Evolutionary conservation across 2,329 filamentous ascomycete genomes (phyloP), one percentile per base, ranked within the genome.

Genomic region (Pseudogymnoascus sp.): DNA sequence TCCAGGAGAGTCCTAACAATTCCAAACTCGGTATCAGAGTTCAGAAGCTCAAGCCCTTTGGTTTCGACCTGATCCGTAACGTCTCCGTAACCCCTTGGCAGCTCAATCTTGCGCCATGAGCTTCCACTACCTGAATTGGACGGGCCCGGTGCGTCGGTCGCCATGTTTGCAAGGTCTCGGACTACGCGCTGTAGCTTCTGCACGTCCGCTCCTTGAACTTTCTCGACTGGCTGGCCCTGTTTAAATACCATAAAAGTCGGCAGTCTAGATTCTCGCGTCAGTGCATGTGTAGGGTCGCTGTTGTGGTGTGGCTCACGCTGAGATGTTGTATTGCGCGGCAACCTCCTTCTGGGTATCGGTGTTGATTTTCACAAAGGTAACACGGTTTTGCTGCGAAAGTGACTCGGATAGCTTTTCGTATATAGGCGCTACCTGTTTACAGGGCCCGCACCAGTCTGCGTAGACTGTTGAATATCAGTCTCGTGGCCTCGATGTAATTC

Each of bases 191-290:
- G 83, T 13, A 97, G 82, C 68, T 85, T 84, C 60, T 78, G 74
- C 12, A 83, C 80, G 71, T 96, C 83, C 56, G 89, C 89, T 45
- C 91, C 92, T 70, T 82, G 79, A 62, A 94, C 82, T 67, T 83
- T 86, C 58, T 87, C 81, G 52, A 83, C 80, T 60, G 84, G 76
- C 64, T 83, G 78, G 66, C 85, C 86, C 69, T 87, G 81, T 67
- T 87, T 86, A 77, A 90, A 95, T 68, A 96, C 81, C 69, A 97
- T 82, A 73, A 97, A 96, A n/a, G 92, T 95, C 7, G 94, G 94
- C 70, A 92, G 81, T 23, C 80, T 82, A 58, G 4, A 33, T 52
- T 33, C 26, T 6, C 15, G n/a, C 15, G 45, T 52, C 45, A 52
- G 18, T 30, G 8, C 3, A 19, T 61, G 55, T 61, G 12, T 38